These are phyloP conservation scores for Aspergillus sp. DNA, from an alignment of 2,329 filamentous ascomycete genomes.

Conservation along the genomic window DNA sequence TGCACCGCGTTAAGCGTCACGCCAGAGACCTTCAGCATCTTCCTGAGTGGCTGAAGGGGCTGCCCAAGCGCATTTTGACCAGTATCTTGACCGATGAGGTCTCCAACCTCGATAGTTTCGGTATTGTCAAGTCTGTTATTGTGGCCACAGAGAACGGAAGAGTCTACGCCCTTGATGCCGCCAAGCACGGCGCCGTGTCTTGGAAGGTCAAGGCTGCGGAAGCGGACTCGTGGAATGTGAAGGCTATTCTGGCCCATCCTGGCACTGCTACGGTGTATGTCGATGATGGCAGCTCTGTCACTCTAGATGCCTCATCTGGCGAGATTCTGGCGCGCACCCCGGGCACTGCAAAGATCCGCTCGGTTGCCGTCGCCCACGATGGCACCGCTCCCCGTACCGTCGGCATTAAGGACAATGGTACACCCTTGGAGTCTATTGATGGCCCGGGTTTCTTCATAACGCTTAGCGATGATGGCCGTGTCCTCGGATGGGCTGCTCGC, in stretches of 20 bases:
- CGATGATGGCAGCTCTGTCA: slow-evolving; percentile 62
- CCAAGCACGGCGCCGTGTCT: slow-evolving; percentile 69
- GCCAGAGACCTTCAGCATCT: slow-evolving; percentile 71
- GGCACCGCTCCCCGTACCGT: slow-evolving; percentile 28
- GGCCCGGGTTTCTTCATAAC: slow-evolving; percentile 44
- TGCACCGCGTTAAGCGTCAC: slow-evolving; percentile 83
- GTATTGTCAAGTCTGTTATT: slow-evolving; percentile 82
- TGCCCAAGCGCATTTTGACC: slow-evolving; percentile 69
- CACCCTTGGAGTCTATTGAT: slow-evolving; percentile 33
- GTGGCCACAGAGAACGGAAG: slow-evolving; percentile 78
- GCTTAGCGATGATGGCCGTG: slow-evolving; percentile 41
- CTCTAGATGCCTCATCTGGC: slow-evolving; percentile 49
- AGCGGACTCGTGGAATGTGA: slow-evolving; percentile 65
- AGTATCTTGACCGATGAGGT: slow-evolving; percentile 61
- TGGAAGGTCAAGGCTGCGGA: slow-evolving; percentile 72
- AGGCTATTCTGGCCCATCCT: slow-evolving; percentile 66
- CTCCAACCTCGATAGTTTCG: slow-evolving; percentile 64
- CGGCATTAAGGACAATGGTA: slow-evolving; percentile 40
- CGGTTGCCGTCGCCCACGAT: slow-evolving; percentile 35
- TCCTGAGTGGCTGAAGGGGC: slow-evolving; percentile 68
- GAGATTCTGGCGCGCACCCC: slow-evolving; percentile 38
- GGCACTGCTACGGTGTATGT: slow-evolving; percentile 61
- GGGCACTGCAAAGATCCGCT: slow-evolving; percentile 30
- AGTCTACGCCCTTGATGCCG: slow-evolving; percentile 77
- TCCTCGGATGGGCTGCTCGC: slow-evolving; percentile 46